phyloP scores from a whole-genome alignment of 441 rosid species.

The Populus hybrid region DNA sequence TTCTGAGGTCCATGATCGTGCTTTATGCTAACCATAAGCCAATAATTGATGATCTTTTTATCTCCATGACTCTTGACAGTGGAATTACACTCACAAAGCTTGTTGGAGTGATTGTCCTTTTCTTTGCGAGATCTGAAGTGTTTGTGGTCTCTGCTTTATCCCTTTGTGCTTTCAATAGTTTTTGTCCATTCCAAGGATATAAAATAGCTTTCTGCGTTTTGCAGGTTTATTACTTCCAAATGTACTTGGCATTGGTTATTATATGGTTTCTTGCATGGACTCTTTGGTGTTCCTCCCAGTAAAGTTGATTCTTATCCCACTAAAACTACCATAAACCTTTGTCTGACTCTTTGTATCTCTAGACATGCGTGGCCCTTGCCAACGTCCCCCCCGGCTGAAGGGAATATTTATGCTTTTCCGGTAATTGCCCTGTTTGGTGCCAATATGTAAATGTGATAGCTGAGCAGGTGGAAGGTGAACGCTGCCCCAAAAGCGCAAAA shows the following conservation, averaged over 20 bases:
- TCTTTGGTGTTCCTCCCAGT: conserved; percentile 88
- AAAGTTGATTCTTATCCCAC: conserved; percentile 26
- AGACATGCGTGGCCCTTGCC: too few relatives aligned
- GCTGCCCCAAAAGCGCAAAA: too few relatives aligned
- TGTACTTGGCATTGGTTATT: conserved; percentile 84
- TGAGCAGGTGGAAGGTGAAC: too few relatives aligned
- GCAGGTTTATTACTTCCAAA: conserved; percentile 92
- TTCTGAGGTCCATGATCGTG: neutral
- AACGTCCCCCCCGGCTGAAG: neutral
- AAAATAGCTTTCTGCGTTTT: neutral
- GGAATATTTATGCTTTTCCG: neutral
- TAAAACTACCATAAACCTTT: neutral
- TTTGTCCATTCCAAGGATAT: neutral
- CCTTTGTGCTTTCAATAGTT: neutral
- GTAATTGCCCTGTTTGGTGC: neutral
- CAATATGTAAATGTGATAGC: neutral
- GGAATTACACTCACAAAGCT: conserved; percentile 89
- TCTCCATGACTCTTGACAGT: conserved; percentile 32
- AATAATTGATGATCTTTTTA: neutral
- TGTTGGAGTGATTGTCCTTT: conserved; percentile 89
- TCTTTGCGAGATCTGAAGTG: conserved; percentile 81
- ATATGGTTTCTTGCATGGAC: conserved; percentile 92
- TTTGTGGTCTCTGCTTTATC: conserved; percentile 57
- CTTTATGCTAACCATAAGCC: neutral
- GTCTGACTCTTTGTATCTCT: neutral